phyloP scores from a whole-genome alignment of 2,329 filamentous ascomycete genomes.

The Sporothrix schenckii region DNA sequence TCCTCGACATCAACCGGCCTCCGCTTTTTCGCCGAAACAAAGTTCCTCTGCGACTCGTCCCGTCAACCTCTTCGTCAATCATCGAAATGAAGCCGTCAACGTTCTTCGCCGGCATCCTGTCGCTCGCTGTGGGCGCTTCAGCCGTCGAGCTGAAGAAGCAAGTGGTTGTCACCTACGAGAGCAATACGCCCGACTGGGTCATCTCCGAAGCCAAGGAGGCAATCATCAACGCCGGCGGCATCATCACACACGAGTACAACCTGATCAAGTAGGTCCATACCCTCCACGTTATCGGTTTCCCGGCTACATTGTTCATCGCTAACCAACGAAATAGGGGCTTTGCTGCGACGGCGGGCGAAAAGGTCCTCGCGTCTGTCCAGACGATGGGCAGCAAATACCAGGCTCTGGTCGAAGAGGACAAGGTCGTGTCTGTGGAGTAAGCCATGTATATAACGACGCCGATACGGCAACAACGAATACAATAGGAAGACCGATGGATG shows the following conservation, averaged over 20 bases:
- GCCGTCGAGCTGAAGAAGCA: slow-evolving; percentile 70
- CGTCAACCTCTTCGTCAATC: background rate
- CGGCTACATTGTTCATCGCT: background rate
- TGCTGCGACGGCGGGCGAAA: slow-evolving; percentile 70
- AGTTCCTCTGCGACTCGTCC: background rate
- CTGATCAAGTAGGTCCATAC: slow-evolving; percentile 63
- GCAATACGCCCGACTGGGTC: slow-evolving; percentile 67
- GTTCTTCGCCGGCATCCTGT: slow-evolving; percentile 58
- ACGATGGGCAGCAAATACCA: slow-evolving; percentile 62
- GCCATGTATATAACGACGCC: background rate
- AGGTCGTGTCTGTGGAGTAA: slow-evolving; percentile 58
- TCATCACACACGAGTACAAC: slow-evolving; percentile 77
- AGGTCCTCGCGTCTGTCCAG: slow-evolving; percentile 68
- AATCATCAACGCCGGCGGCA: slow-evolving; percentile 69
- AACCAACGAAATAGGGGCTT: slow-evolving; percentile 65
- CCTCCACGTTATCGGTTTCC: background rate
- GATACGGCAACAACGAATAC: background rate
- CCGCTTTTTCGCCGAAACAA: background rate
- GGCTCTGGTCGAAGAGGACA: slow-evolving; percentile 75
- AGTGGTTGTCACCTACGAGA: slow-evolving; percentile 77
- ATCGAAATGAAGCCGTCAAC: slow-evolving; percentile 65
- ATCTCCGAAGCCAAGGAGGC: slow-evolving; percentile 71
- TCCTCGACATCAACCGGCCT: background rate
- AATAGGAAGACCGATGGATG: background rate
- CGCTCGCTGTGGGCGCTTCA: slow-evolving; percentile 60